Evolutionary conservation across 2,329 filamentous ascomycete genomes (phyloP).

Genomic region (Xylaria sp.): DNA sequence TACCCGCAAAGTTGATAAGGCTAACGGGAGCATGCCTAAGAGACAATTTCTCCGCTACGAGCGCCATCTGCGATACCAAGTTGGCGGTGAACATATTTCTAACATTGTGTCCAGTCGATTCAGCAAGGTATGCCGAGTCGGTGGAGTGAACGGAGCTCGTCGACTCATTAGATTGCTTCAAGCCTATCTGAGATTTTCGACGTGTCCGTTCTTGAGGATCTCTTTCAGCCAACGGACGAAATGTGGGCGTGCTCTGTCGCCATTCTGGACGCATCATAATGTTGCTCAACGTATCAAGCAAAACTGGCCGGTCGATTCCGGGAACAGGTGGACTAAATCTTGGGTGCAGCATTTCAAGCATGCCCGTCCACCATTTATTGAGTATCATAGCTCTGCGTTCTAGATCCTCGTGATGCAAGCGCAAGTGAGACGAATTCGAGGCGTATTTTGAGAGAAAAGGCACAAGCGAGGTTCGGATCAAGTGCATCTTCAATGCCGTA

Average conservation of each 20-base stretch:
- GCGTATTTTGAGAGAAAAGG: constrained; percentile 78
- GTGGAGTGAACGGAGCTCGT: constrained; percentile 70
- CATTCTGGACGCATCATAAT: constrained; percentile 92
- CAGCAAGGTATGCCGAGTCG: constrained; percentile 52
- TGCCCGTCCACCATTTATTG: constrained; percentile 87
- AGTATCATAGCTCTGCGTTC: constrained; percentile 80
- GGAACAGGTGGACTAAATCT: constrained; percentile 69
- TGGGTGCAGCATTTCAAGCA: constrained; percentile 82
- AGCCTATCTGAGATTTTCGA: constrained; percentile 54
- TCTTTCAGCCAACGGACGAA: constrained; percentile 66
- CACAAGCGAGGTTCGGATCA: constrained; percentile 73
- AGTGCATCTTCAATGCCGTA: constrained; percentile 73
- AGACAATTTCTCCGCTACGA: constrained; percentile 90
- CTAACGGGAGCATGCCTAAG: constrained; percentile 69
- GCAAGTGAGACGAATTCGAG: constrained; percentile 67
- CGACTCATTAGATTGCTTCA: constrained; percentile 63
- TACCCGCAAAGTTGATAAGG: constrained; percentile 84
- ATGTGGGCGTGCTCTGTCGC: constrained; percentile 73
- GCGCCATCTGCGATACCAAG: constrained; percentile 79
- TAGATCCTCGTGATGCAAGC: constrained; percentile 77
- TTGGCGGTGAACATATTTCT: constrained; percentile 86
- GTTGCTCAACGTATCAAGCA: constrained; percentile 78
- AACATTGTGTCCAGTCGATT: constrained; percentile 86
- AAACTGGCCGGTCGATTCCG: constrained; percentile 79
- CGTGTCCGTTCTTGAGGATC: constrained; percentile 53